Evolutionary conservation across 1,284 basidiomycete genomes (phyloP).

Genomic region (Chondrostereum purpureum): DNA sequence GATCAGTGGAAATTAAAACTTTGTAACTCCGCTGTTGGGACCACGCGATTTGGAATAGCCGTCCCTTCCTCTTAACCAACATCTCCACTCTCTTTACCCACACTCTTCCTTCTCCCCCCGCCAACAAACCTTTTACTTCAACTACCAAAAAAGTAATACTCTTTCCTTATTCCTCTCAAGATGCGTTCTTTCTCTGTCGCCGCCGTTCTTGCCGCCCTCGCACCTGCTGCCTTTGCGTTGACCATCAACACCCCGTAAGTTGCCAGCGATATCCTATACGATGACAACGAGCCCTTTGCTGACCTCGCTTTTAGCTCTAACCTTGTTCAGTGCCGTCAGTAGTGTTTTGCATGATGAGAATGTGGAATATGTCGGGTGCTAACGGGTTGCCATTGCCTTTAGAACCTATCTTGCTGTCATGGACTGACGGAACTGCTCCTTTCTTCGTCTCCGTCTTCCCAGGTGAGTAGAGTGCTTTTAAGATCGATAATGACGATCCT

Average conservation of each 20-base stretch:
- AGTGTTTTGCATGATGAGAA: background rate
- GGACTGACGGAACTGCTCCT: slow-evolving; percentile 49
- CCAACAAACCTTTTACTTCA: slow-evolving; percentile 5
- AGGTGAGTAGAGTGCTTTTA: slow-evolving; percentile 30
- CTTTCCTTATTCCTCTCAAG: slow-evolving; percentile 18
- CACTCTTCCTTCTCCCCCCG: slow-evolving; percentile 10
- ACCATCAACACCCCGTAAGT: slow-evolving; percentile 69
- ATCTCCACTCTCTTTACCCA: background rate
- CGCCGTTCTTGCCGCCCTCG: slow-evolving; percentile 37
- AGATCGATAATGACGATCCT: background rate
- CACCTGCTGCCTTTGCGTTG: slow-evolving; percentile 41
- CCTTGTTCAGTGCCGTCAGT: slow-evolving; percentile 51
- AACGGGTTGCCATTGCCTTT: background rate
- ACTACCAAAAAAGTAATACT: slow-evolving; percentile 14
- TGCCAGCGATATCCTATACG: background rate
- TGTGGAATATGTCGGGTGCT: background rate
- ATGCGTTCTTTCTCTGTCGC: slow-evolving; percentile 49
- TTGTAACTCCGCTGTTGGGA: background rate
- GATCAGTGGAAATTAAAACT: background rate
- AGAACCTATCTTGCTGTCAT: slow-evolving; percentile 58
- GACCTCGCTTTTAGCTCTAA: slow-evolving; percentile 23
- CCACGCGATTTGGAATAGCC: background rate
- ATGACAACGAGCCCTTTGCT: slow-evolving; percentile 1
- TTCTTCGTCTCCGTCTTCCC: slow-evolving; percentile 66
- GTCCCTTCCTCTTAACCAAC: background rate